phyloP scores from a whole-genome alignment of 345 rosid species.

The Gossypioides kirkii region DNA sequence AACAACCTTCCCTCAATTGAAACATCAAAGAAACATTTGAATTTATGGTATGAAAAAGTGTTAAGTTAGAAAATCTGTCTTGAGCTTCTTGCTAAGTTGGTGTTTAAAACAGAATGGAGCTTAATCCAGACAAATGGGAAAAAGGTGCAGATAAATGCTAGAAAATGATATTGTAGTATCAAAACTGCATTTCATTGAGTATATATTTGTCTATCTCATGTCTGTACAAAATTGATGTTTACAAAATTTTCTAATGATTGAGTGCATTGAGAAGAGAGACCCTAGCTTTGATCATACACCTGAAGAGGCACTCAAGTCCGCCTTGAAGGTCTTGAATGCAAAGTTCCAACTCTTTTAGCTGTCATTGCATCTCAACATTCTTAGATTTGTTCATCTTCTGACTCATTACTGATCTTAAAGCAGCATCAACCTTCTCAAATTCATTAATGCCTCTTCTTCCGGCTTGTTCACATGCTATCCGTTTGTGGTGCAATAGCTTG shows the following conservation, averaged over 20 bases:
- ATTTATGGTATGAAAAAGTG: too few species aligned
- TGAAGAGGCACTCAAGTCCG: slow-evolving; percentile 16
- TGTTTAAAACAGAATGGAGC: too few species aligned
- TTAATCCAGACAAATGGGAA: too few species aligned
- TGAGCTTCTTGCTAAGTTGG: too few species aligned
- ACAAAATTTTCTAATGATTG: not conserved
- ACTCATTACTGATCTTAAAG: slow-evolving; percentile 13
- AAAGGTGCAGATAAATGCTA: too few species aligned
- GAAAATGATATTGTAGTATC: too few species aligned
- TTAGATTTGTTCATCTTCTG: not conserved
- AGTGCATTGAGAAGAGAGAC: slow-evolving; percentile 35
- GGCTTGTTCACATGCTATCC: not conserved
- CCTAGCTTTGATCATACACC: slow-evolving; percentile 36
- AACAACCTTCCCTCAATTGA: too few species aligned
- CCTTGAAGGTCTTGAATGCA: slow-evolving; percentile 37
- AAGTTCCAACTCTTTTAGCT: slow-evolving; percentile 7
- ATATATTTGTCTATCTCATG: too few species aligned
- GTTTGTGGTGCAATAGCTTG: slow-evolving; percentile 4
- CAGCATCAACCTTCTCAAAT: slow-evolving; percentile 24
- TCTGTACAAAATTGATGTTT: too few species aligned
- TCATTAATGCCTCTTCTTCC: not conserved
- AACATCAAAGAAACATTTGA: too few species aligned
- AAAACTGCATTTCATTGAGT: too few species aligned
- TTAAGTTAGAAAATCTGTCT: too few species aligned
- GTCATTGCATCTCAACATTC: slow-evolving; percentile 7